phyloP scores from a whole-genome alignment of 2,329 filamentous ascomycete species.

The Cladobotryum mycophilum region DNA sequence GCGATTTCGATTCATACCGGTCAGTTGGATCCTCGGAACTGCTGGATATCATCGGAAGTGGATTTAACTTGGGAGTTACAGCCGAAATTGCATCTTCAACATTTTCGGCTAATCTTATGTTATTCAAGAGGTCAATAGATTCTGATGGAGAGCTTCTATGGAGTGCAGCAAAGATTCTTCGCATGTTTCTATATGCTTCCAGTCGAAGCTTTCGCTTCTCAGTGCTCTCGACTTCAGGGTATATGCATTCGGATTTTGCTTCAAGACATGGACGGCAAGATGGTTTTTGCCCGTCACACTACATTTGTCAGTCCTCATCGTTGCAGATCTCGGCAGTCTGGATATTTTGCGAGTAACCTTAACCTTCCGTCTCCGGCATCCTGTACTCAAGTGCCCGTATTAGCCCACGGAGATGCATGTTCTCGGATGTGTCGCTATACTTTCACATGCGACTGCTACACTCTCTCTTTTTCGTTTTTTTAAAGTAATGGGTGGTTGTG shows the following conservation, averaged over 20 bases:
- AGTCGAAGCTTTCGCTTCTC: neutral
- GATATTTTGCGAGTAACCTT: neutral
- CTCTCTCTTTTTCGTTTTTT: neutral
- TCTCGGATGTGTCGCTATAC: neutral
- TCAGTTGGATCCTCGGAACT: neutral
- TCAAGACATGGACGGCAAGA: constrained; percentile 1
- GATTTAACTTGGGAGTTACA: neutral
- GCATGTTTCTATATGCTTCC: neutral
- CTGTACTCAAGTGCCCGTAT: neutral
- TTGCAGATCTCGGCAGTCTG: neutral
- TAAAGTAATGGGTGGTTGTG: too few species aligned
- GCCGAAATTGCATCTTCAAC: neutral
- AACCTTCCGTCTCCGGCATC: constrained; percentile 10
- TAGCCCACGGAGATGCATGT: neutral
- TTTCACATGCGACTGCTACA: neutral
- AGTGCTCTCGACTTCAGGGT: neutral
- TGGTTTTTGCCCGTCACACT: constrained; percentile 12
- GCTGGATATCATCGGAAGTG: too few species aligned
- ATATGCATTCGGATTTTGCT: neutral
- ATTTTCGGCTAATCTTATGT: neutral
- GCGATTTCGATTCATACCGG: neutral
- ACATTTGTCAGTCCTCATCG: neutral
- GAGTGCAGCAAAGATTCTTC: neutral
- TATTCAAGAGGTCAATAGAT: neutral
- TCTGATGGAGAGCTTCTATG: neutral